phyloP scores from a whole-genome alignment of 306 rosid genomes.

The Fragaria vesca region DNA sequence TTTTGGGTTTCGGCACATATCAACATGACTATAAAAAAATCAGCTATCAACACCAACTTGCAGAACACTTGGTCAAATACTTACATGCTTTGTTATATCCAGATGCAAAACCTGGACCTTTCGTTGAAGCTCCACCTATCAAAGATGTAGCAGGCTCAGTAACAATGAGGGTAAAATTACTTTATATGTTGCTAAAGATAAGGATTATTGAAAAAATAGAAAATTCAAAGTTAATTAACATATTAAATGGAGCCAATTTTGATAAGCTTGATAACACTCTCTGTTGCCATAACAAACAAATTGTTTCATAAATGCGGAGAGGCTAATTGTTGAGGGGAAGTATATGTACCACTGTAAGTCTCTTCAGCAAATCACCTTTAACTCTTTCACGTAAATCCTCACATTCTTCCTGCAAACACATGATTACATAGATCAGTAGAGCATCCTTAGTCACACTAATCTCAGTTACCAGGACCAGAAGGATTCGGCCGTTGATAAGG shows the following conservation, averaged over 20 bases:
- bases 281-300: neutral
- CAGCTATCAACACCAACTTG: neutral
- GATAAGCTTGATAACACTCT: neutral
- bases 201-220: neutral
- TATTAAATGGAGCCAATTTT: conserved; percentile 1
- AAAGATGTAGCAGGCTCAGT: conserved; percentile 24
- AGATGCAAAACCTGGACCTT: conserved; percentile 66
- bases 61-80: conserved; percentile 23
- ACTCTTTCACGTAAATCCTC: conserved; percentile 65
- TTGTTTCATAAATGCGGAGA: neutral
- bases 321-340: neutral
- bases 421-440: neutral
- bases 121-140: conserved; percentile 74
- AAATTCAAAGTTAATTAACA: neutral
- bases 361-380: conserved; percentile 59
- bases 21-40: neutral
- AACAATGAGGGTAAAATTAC: conserved; percentile 12
- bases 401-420: conserved; percentile 70
- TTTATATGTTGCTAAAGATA: neutral
- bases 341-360: conserved; percentile 59
- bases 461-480: neutral
- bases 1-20: neutral
- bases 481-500: neutral
- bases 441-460: neutral
- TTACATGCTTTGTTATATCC: conserved; percentile 78